A percentile compares a stretch with the other conserved stretches of the same genome.
These are phyloP conservation scores for Aspergillus transmontanensis DNA, from an alignment of 2,329 filamentous ascomycete genomes.

Conservation along the genomic window DNA sequence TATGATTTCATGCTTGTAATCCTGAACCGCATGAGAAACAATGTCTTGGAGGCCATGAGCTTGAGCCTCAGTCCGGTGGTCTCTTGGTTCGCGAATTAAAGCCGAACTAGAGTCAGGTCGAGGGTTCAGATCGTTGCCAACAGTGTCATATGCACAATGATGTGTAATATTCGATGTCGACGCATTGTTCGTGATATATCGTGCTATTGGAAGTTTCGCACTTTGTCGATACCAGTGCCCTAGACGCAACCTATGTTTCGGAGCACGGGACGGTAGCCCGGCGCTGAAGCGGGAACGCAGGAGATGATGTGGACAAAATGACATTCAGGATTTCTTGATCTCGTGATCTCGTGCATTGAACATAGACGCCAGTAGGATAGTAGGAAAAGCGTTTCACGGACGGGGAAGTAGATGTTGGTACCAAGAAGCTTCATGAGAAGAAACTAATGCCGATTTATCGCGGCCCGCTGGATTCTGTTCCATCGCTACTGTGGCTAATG, in stretches of 20 bases:
- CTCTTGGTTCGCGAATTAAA: background rate
- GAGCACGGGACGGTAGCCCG: constrained; percentile 27
- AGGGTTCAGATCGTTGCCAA: constrained; percentile 6
- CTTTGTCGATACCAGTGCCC: constrained; percentile 27
- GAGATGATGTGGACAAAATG: constrained; percentile 32
- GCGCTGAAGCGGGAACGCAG: constrained; percentile 32
- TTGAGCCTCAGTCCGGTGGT: background rate
- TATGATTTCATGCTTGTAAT: background rate
- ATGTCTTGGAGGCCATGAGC: background rate
- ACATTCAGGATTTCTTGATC: constrained; percentile 37
- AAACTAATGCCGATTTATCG: background rate
- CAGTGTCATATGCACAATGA: background rate
- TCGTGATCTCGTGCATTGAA: constrained; percentile 26
- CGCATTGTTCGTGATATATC: constrained; percentile 17
- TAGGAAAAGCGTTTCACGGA: background rate
- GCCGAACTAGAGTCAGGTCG: background rate
- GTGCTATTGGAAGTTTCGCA: constrained; percentile 7
- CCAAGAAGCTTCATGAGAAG: constrained; percentile 6
- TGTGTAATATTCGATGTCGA: constrained; percentile 9
- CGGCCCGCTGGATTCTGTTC: constrained; percentile 28
- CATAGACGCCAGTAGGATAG: constrained; percentile 4
- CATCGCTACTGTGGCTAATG: constrained; percentile 30
- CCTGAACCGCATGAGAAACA: background rate
- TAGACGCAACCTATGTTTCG: constrained; percentile 20
- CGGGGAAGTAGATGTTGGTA: background rate